phyloP scores from a whole-genome alignment of 2,329 filamentous ascomycete species.

The Colletotrichum sp. region DNA sequence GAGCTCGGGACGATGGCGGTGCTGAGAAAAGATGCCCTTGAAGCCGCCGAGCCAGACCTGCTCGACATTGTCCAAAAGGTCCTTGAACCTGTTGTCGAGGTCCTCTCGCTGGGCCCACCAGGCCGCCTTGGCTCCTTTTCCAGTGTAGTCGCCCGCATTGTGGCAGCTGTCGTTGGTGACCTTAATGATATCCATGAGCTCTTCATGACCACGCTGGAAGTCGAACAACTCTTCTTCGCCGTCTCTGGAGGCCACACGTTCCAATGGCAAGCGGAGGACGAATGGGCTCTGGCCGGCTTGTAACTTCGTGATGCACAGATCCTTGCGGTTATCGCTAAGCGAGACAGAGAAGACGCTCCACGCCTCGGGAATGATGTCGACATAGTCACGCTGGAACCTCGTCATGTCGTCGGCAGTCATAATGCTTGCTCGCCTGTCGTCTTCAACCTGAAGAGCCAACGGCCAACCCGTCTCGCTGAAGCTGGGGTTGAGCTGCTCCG shows the following conservation, averaged over 20 bases:
- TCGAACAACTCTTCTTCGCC: conserved; percentile 80
- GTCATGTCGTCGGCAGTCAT: conserved; percentile 57
- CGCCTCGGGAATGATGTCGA: conserved; percentile 80
- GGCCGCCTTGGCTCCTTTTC: conserved; percentile 75
- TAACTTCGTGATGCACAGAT: conserved; percentile 89
- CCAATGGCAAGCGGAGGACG: conserved; percentile 83
- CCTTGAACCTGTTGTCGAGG: conserved; percentile 77
- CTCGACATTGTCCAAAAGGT: conserved; percentile 85
- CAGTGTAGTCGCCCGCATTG: conserved; percentile 67
- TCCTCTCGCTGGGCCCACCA: conserved; percentile 92
- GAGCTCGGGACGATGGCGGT: conserved; percentile 64
- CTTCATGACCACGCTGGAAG: conserved; percentile 79
- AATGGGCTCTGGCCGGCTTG: conserved; percentile 79
- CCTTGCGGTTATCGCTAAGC: conserved; percentile 80
- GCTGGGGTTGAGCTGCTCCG: conserved; percentile 20
- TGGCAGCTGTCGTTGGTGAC: conserved; percentile 86
- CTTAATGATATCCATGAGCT: conserved; percentile 83
- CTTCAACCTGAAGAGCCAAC: conserved; percentile 17
- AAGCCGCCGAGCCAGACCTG: conserved; percentile 96
- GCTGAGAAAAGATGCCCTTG: conserved; percentile 88
- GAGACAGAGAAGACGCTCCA: conserved; percentile 91
- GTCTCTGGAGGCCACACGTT: conserved; percentile 81
- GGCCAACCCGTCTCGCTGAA: conserved; percentile 42
- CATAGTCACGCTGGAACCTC: conserved; percentile 78
- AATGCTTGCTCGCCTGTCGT: conserved; percentile 46